Evolutionary conservation across 768 basidiomycete species (phyloP).

Genomic region (Sistotremastrum suecicum): DNA sequence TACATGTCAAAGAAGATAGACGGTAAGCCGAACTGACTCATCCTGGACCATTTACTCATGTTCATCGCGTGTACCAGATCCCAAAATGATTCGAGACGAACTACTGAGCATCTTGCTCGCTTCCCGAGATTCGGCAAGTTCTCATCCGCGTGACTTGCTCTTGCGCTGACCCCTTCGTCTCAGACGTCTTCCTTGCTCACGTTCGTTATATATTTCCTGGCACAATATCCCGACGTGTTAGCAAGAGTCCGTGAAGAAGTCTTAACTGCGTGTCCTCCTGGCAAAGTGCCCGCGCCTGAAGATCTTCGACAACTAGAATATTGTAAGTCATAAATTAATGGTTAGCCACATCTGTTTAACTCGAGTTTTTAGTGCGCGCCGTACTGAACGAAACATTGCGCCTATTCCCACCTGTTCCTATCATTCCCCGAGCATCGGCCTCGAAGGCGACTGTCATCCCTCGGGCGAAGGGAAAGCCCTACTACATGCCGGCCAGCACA

Average conservation of each 20-base stretch:
- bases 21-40: too few species aligned
- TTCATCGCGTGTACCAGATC: conserved; percentile 10
- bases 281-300: conserved; percentile 16
- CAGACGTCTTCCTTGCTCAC: conserved; percentile 21
- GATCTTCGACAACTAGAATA: conserved; percentile 22
- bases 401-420: conserved; percentile 19
- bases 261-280: conserved; percentile 15
- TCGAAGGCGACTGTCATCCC: conserved; percentile 11
- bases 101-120: conserved; percentile 31
- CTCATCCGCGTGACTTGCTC: too few species aligned
- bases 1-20: too few species aligned
- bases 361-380: neutral
- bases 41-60: neutral
- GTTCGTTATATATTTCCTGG: conserved; percentile 19
- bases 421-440: conserved; percentile 11
- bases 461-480: conserved; percentile 12
- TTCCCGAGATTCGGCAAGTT: conserved; percentile 27
- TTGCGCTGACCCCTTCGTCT: neutral
- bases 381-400: conserved; percentile 26
- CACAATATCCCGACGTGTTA: conserved; percentile 17
- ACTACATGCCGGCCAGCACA: conserved; percentile 14
- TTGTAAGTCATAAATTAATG: conserved; percentile 22
- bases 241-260: conserved; percentile 20
- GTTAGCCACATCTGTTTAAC: conserved; percentile 7
- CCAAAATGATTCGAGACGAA: conserved; percentile 24